phyloP scores from a whole-genome alignment of 352 stramenopile genomes.

The Phytophthora hibernalis region DNA sequence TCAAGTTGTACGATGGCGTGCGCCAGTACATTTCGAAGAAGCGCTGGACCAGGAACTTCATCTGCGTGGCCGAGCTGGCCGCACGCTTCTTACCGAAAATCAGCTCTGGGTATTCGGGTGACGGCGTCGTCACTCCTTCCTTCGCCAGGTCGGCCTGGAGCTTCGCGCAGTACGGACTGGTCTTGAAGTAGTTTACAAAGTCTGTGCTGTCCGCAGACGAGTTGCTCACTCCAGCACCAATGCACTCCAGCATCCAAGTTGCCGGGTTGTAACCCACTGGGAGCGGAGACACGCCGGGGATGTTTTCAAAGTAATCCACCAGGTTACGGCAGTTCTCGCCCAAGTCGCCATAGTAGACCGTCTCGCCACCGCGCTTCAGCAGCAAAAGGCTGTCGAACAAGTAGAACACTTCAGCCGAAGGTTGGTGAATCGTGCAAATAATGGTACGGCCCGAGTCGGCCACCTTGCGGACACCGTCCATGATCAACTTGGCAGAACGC shows the following conservation, averaged over 20 bases:
- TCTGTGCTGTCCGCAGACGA: slow-evolving; percentile 21
- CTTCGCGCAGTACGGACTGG: slow-evolving; percentile 15
- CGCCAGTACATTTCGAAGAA: slow-evolving; percentile 51
- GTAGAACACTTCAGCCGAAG: slow-evolving; percentile 23
- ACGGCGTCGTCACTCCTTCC: slow-evolving; percentile 34
- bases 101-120: slow-evolving; percentile 26
- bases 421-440: slow-evolving; percentile 92
- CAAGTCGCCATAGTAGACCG: not conserved
- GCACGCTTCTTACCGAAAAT: slow-evolving; percentile 43
- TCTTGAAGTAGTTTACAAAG: slow-evolving; percentile 39
- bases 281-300: not conserved
- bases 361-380: not conserved
- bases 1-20: slow-evolving; percentile 74
- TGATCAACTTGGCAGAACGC: no score
- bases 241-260: slow-evolving; percentile 43
- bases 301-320: no score
- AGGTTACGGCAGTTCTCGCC: no score
- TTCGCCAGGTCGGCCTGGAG: slow-evolving; percentile 21
- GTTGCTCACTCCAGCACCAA: slow-evolving; percentile 55
- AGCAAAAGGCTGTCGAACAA: not conserved
- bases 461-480: no score
- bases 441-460: no score
- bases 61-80: slow-evolving; percentile 28
- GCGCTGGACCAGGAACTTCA: slow-evolving; percentile 38
- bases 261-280: slow-evolving; percentile 1